Evolutionary conservation across 1,284 basidiomycete genomes (phyloP).

Genomic region (Takashimella koratensis): DNA sequence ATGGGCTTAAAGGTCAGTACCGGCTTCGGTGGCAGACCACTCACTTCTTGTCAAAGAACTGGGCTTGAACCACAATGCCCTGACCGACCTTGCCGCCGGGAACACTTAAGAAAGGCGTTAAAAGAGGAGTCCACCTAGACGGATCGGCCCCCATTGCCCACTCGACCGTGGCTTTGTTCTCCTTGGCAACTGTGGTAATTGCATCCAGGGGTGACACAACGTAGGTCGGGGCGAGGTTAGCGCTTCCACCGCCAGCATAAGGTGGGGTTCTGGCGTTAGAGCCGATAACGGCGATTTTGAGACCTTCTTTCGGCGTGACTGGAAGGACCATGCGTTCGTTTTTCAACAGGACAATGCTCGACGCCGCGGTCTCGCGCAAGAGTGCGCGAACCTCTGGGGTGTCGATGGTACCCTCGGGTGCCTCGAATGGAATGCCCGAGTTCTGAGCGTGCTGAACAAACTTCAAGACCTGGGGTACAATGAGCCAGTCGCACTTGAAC

Average conservation of each 20-base stretch:
- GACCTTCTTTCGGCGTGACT: conserved; percentile 52
- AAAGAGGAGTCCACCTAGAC: conserved; percentile 56
- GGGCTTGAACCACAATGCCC: conserved; percentile 1
- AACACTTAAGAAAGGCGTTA: conserved; percentile 60
- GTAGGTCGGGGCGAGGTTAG: conserved; percentile 67
- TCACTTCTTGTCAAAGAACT: conserved; percentile 24
- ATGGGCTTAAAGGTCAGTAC: conserved; percentile 7
- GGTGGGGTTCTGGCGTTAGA: conserved; percentile 67
- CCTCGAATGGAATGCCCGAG: conserved; percentile 30
- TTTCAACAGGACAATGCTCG: conserved; percentile 69
- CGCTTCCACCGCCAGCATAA: conserved; percentile 71
- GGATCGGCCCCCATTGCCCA: conserved; percentile 21
- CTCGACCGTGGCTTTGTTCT: conserved; percentile 14
- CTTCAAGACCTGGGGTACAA: conserved; percentile 18
- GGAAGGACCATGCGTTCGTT: conserved; percentile 63
- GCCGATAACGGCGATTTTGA: conserved; percentile 70
- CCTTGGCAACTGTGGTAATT: conserved; percentile 46
- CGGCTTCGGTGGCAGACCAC: not conserved
- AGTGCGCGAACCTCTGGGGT: conserved; percentile 47
- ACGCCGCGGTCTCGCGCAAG: conserved; percentile 61
- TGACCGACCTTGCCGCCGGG: conserved; percentile 37
- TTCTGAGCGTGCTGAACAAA: conserved; percentile 23
- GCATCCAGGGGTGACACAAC: conserved; percentile 69
- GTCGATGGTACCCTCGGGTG: conserved; percentile 48
- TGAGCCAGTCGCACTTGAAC: not conserved